These are phyloP conservation scores for Colletotrichum agaves DNA, from an alignment of 2,329 filamentous ascomycete genomes.

Conservation along the genomic window DNA sequence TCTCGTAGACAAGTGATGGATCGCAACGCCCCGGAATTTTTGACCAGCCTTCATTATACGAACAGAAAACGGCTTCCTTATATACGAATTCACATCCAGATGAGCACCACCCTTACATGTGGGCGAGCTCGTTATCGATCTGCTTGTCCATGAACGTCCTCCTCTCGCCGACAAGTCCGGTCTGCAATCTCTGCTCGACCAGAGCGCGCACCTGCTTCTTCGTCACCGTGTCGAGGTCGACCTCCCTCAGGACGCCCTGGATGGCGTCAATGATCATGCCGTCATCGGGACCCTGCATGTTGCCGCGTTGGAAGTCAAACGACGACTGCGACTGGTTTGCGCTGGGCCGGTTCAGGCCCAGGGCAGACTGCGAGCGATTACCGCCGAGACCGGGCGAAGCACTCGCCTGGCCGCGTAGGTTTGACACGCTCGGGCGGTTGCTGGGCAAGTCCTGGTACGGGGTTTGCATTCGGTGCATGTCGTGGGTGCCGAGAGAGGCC, in stretches of 20 bases:
- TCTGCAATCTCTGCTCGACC: slow-evolving; percentile 93
- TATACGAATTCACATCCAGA: slow-evolving; percentile 17
- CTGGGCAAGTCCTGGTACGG: slow-evolving; percentile 67
- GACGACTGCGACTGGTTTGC: slow-evolving; percentile 62
- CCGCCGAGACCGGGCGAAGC: slow-evolving; percentile 57
- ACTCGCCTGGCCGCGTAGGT: slow-evolving; percentile 61
- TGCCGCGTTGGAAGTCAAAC: slow-evolving; percentile 70
- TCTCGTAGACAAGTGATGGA: slow-evolving; percentile 4
- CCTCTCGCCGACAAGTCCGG: slow-evolving; percentile 86
- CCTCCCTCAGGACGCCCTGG: slow-evolving; percentile 82
- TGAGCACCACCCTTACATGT: slow-evolving; percentile 71
- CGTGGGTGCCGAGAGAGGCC: slow-evolving; percentile 70
- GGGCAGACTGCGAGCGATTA: slow-evolving; percentile 55
- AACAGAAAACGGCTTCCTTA: slow-evolving; percentile 17
- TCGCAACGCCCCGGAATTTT: slow-evolving; percentile 33
- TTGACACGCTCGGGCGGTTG: slow-evolving; percentile 71
- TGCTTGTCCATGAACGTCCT: slow-evolving; percentile 89
- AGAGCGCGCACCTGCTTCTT: slow-evolving; percentile 96
- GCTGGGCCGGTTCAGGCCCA: slow-evolving; percentile 59
- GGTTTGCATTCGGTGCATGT: slow-evolving; percentile 61
- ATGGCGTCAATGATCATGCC: slow-evolving; percentile 85
- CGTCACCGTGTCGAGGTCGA: slow-evolving; percentile 95
- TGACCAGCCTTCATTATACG: slow-evolving; percentile 25
- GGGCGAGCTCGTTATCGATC: slow-evolving; percentile 93
- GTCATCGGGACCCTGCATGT: slow-evolving; percentile 77